Base-by-base conservation (phyloP, 257 asterid species). In the Lycium ferocissimum region DNA sequence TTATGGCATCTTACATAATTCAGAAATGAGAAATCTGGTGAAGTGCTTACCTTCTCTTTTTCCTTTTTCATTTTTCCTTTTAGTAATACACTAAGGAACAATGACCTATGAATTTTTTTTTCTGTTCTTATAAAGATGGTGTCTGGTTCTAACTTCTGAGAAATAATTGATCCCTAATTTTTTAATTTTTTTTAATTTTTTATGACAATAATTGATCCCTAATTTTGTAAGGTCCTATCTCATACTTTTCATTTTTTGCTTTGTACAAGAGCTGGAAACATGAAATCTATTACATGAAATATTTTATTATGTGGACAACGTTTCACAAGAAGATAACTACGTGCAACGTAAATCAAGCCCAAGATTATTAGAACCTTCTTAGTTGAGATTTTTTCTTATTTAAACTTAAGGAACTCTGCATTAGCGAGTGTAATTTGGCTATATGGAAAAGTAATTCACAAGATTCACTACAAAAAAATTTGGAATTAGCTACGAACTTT, bases 1-100 rank as follows among this genome's bases (percentile, higher is more conserved):
- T 84, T 92, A 93, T 87, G 99, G 98, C 84, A 89, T 96, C 88
- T 86, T 96, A 90, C 98, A 94, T 63, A 97, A 95, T 83, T 94
- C 94, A 82, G 92, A 92, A 71, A 86, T 91, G 93, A 92, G 97
- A 86, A 88, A 84, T 65, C 85, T 75, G 95, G 99, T 94, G 88
- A 83, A 67, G 43, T 59, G 37, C 59, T 78, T 26, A 26, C 20
- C 15, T 26, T 14, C 62, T 59, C 20, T 26, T 1, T 76, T 26
- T 33, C 14, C 7, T 2, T 26, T 13, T 26, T n/a, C n/a, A n/a
- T n/a, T 76, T 14, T 26, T 1, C 47, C 47, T 2, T 26, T 13
- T 26, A 53, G 47, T 26, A 26, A n/a, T 49, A 76, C 26, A 1
- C 22, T 26, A 13, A 2, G 61, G 20, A 75, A 75, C 1, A 12